Evolutionary conservation across 2,329 filamentous ascomycete genomes (phyloP).

Genomic region (Colletotrichum sp.): DNA sequence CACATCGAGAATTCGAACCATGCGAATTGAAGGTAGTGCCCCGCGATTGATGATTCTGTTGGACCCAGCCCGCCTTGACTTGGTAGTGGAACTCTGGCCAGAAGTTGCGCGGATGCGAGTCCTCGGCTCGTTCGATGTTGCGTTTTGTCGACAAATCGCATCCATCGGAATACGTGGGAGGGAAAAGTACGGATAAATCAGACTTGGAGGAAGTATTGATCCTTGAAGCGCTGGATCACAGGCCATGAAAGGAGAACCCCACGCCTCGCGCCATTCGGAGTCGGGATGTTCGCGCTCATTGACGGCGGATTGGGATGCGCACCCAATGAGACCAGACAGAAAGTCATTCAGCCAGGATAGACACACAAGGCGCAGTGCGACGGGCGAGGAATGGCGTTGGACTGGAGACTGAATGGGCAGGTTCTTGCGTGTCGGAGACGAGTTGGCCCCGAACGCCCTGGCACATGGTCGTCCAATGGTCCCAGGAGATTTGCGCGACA

Average conservation of each 20-base stretch:
- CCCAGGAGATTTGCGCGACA: background rate
- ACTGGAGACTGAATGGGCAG: background rate
- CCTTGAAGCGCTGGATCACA: background rate
- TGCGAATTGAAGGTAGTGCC: background rate
- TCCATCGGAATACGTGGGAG: background rate
- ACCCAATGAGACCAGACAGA: background rate
- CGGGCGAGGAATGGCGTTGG: background rate
- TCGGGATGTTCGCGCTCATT: background rate
- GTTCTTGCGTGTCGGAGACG: background rate
- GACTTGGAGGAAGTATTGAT: background rate
- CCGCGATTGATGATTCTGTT: background rate
- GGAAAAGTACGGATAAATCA: background rate
- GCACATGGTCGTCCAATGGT: background rate
- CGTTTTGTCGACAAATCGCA: background rate
- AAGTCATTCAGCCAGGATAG: constrained; percentile 1
- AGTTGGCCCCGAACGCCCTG: background rate
- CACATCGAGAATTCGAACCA: background rate
- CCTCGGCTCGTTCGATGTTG: background rate
- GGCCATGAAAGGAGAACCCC: background rate
- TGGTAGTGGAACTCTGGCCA: background rate
- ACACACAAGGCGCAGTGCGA: background rate
- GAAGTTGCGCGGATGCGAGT: background rate
- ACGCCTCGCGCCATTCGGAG: background rate
- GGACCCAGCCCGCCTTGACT: background rate
- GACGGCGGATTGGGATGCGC: background rate